Base-by-base conservation (phyloP, 2,329 filamentous ascomycete genomes). In the Xylaria sp. region DNA sequence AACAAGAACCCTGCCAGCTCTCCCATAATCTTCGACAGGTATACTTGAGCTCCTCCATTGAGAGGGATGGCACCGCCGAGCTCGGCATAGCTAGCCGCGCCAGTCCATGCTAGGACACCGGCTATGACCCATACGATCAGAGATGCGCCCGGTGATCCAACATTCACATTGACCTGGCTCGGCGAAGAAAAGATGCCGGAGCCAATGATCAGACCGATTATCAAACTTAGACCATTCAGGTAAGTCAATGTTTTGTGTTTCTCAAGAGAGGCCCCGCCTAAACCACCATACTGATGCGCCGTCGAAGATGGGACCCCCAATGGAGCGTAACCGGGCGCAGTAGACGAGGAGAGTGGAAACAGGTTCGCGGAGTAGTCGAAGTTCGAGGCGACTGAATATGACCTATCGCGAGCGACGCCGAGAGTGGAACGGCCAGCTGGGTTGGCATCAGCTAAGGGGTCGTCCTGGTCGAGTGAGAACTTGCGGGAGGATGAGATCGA, bases 151-250 rank as follows among this genome's bases (percentile, higher is more conserved):
- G 92, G 91, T 34, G 92, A 97, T 8, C 93, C 94, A 42, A 91
- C 91, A 72, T 95, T 95, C 58, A 84, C 83, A 75, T 94, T 96
- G 68, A 99, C 93, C 72, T 96, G 91, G 58, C 91, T 92, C 0
- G 93, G 93, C 19, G 91, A 95, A 2, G 91, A 95, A 76, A 97
- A 99, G 70, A 99, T 97, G 11, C 93, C 94, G 23, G 91, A 95
- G 2, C 94, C 94, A 70, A 99, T 97, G 67, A 97, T 95, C 64
- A 99, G 76, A 1, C 94, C 93, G 53, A 97, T 84, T 54, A 99
- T 90, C 59, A 99, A 79, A 23, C 91, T 95, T 59, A 99, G 75
- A 0, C 94, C 94, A 74, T 99, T 99, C 52, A 97, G 73, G 71
- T 93, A 97, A 34, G 94, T 97, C 74, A 99, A 77, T 11, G 90